These are phyloP conservation scores for Oxytropis ochrocephala DNA, from an alignment of 306 rosid species.

Conservation along the genomic window DNA sequence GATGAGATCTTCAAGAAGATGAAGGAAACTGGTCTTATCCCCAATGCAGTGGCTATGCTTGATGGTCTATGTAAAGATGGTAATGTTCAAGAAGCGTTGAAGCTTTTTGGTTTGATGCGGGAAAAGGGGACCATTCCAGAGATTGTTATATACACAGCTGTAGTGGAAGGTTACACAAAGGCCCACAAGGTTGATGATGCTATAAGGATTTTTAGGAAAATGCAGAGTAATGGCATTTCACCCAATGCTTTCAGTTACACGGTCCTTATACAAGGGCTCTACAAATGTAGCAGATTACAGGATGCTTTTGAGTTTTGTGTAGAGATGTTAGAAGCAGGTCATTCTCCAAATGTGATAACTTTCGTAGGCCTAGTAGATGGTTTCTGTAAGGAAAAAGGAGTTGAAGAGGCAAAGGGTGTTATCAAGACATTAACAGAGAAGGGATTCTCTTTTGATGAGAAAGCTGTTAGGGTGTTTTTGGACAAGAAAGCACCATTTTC, in stretches of 20 bases:
- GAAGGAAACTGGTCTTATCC: conserved; percentile 93
- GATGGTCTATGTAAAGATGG: conserved; percentile 97
- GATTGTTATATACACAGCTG: conserved; percentile 84
- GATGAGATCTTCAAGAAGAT: conserved; percentile 82
- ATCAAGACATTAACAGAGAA: conserved; percentile 53
- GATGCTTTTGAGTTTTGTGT: conserved; percentile 62
- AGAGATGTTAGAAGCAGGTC: conserved; percentile 82
- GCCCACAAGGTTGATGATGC: conserved; percentile 75
- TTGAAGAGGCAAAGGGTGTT: conserved; percentile 53
- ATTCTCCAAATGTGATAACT: conserved; percentile 68
- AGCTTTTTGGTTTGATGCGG: conserved; percentile 76
- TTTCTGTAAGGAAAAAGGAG: conserved; percentile 54
- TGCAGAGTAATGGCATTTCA: conserved; percentile 58
- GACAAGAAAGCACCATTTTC: conserved; percentile 63
- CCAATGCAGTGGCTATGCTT: conserved; percentile 93
- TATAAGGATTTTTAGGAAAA: conserved; percentile 72
- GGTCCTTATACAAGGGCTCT: conserved; percentile 68
- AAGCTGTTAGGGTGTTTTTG: conserved; percentile 61
- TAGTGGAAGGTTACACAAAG: conserved; percentile 76
- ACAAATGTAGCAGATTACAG: conserved; percentile 37
- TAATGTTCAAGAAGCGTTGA: conserved; percentile 88
- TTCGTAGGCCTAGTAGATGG: conserved; percentile 60
- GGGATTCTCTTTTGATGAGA: conserved; percentile 62
- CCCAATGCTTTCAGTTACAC: conserved; percentile 80
- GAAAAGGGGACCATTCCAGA: conserved; percentile 94